phyloP scores from a whole-genome alignment of 1,284 basidiomycete genomes.

The Omphalotus olearius region DNA sequence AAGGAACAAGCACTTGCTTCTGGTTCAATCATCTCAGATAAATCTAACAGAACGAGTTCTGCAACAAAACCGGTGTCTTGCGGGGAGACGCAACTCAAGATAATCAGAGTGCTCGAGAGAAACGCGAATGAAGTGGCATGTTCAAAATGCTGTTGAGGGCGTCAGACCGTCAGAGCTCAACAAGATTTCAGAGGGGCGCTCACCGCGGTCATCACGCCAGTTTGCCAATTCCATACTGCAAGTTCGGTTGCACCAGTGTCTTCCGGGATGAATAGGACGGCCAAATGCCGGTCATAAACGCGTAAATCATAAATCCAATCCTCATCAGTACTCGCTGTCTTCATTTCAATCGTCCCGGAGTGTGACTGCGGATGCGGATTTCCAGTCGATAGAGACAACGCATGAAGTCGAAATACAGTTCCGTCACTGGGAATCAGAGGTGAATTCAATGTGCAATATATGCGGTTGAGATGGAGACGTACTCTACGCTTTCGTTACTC shows the following conservation, averaged over 20 bases:
- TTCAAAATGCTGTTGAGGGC: not conserved
- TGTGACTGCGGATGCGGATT: conserved; percentile 8
- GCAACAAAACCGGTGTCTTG: not conserved
- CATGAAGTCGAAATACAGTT: not conserved
- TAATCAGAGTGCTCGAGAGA: conserved; percentile 9
- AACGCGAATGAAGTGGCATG: conserved; percentile 11
- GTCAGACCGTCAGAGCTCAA: not conserved
- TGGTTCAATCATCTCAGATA: not conserved
- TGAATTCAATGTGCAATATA: not conserved
- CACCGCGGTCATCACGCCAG: conserved; percentile 9
- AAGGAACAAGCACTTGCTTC: not conserved
- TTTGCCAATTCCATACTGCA: conserved; percentile 16
- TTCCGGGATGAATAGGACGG: conserved; percentile 2
- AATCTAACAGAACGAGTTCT: not conserved
- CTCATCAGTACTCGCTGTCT: not conserved
- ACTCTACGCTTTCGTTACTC: not conserved
- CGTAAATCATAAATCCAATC: conserved; percentile 5
- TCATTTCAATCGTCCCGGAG: not conserved
- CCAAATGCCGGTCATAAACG: conserved; percentile 8
- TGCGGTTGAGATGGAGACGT: not conserved
- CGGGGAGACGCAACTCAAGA: conserved; percentile 2
- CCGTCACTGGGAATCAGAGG: not conserved
- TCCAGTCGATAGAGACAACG: conserved; percentile 8
- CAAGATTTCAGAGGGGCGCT: not conserved
- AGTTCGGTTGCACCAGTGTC: conserved; percentile 7